These are phyloP conservation scores for Heimioporus retisporus DNA, from an alignment of 1,284 basidiomycete genomes.

Conservation along the genomic window DNA sequence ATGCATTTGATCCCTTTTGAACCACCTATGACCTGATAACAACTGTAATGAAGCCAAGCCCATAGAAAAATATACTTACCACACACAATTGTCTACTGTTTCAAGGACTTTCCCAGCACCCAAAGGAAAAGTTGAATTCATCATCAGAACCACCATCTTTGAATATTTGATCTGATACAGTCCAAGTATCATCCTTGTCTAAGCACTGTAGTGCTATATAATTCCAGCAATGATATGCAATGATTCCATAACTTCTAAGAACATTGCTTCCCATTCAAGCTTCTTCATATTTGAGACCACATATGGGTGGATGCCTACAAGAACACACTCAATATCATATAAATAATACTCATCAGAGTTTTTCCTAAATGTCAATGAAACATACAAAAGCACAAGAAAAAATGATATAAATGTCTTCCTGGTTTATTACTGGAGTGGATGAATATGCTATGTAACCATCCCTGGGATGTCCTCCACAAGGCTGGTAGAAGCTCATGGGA, in stretches of 20 bases:
- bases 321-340: slow-evolving; percentile 15
- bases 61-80: not conserved
- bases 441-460: slow-evolving; percentile 14
- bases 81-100: slow-evolving; percentile 11
- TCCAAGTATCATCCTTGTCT: slow-evolving; percentile 14
- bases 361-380: too few species aligned
- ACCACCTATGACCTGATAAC: slow-evolving; percentile 18
- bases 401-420: not conserved
- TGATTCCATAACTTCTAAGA: slow-evolving; percentile 15
- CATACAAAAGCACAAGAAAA: slow-evolving; percentile 2
- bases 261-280: not conserved
- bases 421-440: not conserved
- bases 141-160: not conserved
- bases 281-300: not conserved
- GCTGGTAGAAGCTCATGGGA: slow-evolving; percentile 1
- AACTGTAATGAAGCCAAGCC: not conserved
- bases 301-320: not conserved
- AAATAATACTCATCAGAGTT: too few species aligned
- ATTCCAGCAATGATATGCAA: slow-evolving; percentile 18
- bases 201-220: slow-evolving; percentile 19
- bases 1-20: slow-evolving; percentile 15
- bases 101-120: slow-evolving; percentile 13
- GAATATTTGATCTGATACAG: slow-evolving; percentile 8
- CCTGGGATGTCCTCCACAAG: slow-evolving; percentile 1
- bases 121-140: slow-evolving; percentile 22